phyloP scores from a whole-genome alignment of 2,329 filamentous ascomycete species.

The Davidsoniella virescens region DNA sequence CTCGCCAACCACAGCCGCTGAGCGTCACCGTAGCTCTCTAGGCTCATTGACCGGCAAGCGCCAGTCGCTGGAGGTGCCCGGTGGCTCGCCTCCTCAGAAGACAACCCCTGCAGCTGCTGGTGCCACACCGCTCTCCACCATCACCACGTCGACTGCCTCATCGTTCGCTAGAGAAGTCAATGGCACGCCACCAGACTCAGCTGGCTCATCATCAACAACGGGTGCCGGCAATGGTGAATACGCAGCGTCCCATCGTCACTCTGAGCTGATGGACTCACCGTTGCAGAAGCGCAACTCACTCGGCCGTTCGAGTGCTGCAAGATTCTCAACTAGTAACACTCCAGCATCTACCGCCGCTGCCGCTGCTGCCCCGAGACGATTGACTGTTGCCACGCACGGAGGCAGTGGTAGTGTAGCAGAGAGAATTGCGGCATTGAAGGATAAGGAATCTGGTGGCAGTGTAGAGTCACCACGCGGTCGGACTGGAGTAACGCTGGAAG shows the following conservation, averaged over 20 bases:
- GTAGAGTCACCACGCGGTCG: slow-evolving; percentile 19
- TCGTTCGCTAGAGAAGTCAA: slow-evolving; percentile 11
- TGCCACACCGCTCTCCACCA: background rate
- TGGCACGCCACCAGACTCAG: slow-evolving; percentile 13
- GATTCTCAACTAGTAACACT: slow-evolving; percentile 32
- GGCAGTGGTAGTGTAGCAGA: slow-evolving; percentile 13
- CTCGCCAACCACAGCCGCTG: slow-evolving; percentile 39
- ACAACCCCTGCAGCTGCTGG: slow-evolving; percentile 15
- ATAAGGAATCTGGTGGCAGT: slow-evolving; percentile 7
- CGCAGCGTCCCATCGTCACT: slow-evolving; percentile 10
- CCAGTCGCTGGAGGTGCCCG: slow-evolving; percentile 69
- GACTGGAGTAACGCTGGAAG: slow-evolving; percentile 29
- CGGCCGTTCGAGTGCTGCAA: slow-evolving; percentile 29
- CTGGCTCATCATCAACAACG: slow-evolving; percentile 14
- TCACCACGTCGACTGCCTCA: slow-evolving; percentile 8
- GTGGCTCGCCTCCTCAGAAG: slow-evolving; percentile 21
- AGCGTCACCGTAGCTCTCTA: slow-evolving; percentile 33
- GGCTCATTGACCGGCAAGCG: slow-evolving; percentile 39
- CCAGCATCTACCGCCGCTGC: background rate
- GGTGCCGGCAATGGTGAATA: slow-evolving; percentile 1
- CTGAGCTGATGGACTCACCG: slow-evolving; percentile 16
- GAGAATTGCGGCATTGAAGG: slow-evolving; percentile 11
- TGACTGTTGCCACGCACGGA: slow-evolving; percentile 21
- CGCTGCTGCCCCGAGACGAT: slow-evolving; percentile 21
- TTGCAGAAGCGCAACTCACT: slow-evolving; percentile 51